A percentile compares a stretch with the other conserved stretches of the same genome.
Evolutionary conservation across 2,329 filamentous ascomycete species (phyloP).

Genomic region (Diatrype stigma): DNA sequence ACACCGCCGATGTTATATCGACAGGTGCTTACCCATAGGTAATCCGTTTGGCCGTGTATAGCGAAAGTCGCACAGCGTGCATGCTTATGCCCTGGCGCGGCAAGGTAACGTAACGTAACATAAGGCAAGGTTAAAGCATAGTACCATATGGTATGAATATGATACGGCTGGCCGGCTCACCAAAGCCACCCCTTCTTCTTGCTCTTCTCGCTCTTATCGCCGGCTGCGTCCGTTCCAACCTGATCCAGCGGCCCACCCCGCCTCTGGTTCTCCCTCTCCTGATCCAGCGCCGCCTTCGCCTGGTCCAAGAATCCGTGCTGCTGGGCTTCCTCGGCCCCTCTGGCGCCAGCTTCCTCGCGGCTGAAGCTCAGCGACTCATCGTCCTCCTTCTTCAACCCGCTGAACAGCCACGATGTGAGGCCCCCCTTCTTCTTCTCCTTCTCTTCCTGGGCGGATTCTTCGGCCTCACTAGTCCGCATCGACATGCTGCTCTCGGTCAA

Average conservation of each 20-base stretch:
- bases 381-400: conserved; percentile 35
- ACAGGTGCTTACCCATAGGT: too few relatives aligned
- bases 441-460: too few relatives aligned
- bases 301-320: conserved; percentile 32
- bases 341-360: conserved; percentile 26
- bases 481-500: conserved; percentile 15
- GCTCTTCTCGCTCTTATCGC: conserved; percentile 16
- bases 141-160: too few relatives aligned
- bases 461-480: conserved; percentile 6
- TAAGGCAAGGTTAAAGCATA: too few relatives aligned
- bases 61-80: too few relatives aligned
- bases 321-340: conserved; percentile 27
- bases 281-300: conserved; percentile 41
- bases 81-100: too few relatives aligned
- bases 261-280: conserved; percentile 48
- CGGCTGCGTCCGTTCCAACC: conserved; percentile 35
- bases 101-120: too few relatives aligned
- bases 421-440: conserved; percentile 19
- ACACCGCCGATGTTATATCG: too few relatives aligned
- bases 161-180: conserved; percentile 16
- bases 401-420: conserved; percentile 33
- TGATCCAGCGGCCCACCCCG: conserved; percentile 48
- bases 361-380: conserved; percentile 21
- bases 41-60: too few relatives aligned
- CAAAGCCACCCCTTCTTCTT: conserved; percentile 47